phyloP scores from a whole-genome alignment of 441 rosid genomes.

The Gossypium aridum region DNA sequence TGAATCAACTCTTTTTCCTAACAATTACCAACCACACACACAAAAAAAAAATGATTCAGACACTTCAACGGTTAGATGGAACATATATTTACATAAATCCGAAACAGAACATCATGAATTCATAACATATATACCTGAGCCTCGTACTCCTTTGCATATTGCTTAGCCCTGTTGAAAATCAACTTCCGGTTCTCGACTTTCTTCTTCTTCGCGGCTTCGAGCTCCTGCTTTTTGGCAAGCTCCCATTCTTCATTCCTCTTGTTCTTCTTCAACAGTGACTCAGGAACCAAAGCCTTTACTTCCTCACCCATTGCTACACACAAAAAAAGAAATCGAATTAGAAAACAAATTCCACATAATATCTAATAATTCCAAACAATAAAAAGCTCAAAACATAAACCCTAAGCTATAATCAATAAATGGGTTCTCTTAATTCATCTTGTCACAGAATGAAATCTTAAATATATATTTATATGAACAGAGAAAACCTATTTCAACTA shows the following conservation, averaged over 20 bases:
- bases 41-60: not conserved
- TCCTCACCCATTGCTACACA: slow-evolving; percentile 42
- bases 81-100: not conserved
- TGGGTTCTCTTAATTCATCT: not conserved
- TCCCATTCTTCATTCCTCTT: slow-evolving; percentile 76
- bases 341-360: not conserved
- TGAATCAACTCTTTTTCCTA: slow-evolving; percentile 49
- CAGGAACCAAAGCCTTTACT: slow-evolving; percentile 43
- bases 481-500: not conserved
- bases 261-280: slow-evolving; percentile 63
- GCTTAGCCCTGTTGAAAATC: slow-evolving; percentile 48
- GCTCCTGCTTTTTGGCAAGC: slow-evolving; percentile 38
- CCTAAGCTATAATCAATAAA: not conserved
- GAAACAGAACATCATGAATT: not conserved
- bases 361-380: not conserved
- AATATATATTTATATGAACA: not conserved
- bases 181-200: slow-evolving; percentile 43
- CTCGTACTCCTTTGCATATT: slow-evolving; percentile 45
- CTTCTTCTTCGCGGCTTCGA: slow-evolving; percentile 36
- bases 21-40: not conserved
- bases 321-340: not conserved
- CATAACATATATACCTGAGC: slow-evolving; percentile 25
- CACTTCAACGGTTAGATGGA: not conserved
- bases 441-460: not conserved
- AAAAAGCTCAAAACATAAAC: too few relatives aligned